Conservation (phyloP, 1,139 yeast species). For the Magnusiomyces suaveolens region DNA sequence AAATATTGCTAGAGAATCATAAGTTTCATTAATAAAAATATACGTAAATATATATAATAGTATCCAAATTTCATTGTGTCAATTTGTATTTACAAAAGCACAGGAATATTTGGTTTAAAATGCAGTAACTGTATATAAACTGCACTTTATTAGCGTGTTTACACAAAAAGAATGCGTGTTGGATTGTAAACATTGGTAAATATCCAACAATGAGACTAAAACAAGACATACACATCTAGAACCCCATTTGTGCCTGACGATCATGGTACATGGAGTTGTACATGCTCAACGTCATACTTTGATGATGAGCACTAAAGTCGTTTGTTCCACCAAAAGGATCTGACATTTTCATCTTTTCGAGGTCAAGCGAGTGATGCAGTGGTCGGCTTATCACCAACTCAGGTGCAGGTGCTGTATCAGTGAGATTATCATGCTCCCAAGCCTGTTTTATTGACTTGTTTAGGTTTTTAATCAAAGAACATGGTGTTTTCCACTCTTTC, state of each 20-base stretch:
- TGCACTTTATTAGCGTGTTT: no score
- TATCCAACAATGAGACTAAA: not conserved
- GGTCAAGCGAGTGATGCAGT: not conserved
- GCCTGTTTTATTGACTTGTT: not conserved
- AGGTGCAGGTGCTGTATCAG: not conserved
- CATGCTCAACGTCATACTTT: not conserved
- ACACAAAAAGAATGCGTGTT: no score
- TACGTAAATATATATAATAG: no score
- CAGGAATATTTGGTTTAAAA: not conserved
- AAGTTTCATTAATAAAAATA: no score
- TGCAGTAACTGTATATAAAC: no score
- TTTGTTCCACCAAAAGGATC: not conserved
- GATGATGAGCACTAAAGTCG: not conserved
- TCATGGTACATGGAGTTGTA: not conserved
- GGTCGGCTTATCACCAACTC: not conserved
- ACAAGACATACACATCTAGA: not conserved
- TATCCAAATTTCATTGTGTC: not conserved
- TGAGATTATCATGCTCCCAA: not conserved
- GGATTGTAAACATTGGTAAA: no score
- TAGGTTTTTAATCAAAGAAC: not conserved
- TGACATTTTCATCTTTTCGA: not conserved
- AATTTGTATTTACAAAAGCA: not conserved
- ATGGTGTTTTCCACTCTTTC: not conserved
- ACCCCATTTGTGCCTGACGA: not conserved
- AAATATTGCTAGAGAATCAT: no score